Conservation (phyloP, 768 basidiomycete genomes). For the Suillus sp. region DNA sequence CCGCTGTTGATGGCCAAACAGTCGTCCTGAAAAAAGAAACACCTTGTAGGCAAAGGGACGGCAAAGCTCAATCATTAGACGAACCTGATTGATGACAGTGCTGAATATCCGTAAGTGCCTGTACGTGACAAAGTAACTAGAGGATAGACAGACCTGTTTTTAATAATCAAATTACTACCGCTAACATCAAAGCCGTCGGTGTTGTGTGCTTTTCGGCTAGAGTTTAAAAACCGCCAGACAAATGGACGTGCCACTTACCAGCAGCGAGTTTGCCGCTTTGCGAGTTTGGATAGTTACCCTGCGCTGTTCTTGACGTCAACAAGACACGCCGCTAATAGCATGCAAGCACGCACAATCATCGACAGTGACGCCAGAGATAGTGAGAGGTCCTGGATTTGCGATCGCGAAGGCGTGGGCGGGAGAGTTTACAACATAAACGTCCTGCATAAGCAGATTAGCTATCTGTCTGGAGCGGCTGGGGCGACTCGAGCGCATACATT, state of each 20-base stretch:
- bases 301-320: slow-evolving; percentile 37
- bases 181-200: slow-evolving; percentile 53
- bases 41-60: neutral
- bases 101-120: slow-evolving; percentile 16
- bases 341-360: slow-evolving; percentile 53
- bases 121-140: neutral
- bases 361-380: slow-evolving; percentile 50
- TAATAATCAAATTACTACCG: slow-evolving; percentile 40
- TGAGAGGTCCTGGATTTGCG: slow-evolving; percentile 30
- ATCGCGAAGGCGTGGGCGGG: slow-evolving; percentile 39
- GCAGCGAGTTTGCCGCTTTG: slow-evolving; percentile 51
- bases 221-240: neutral
- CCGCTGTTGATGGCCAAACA: slow-evolving; percentile 57
- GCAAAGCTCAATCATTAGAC: neutral
- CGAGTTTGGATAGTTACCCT: slow-evolving; percentile 53
- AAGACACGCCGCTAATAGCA: neutral
- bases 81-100: slow-evolving; percentile 28
- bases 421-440: slow-evolving; percentile 42
- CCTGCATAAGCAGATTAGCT: slow-evolving; percentile 21
- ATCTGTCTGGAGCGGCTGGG: neutral
- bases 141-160: slow-evolving; percentile 18
- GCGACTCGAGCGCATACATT: slow-evolving; percentile 25
- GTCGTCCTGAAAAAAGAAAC: slow-evolving; percentile 48
- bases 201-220: slow-evolving; percentile 39
- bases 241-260: slow-evolving; percentile 30